Evolutionary conservation across 257 asterid species (phyloP).

Genomic region (Solanum microdontum): DNA sequence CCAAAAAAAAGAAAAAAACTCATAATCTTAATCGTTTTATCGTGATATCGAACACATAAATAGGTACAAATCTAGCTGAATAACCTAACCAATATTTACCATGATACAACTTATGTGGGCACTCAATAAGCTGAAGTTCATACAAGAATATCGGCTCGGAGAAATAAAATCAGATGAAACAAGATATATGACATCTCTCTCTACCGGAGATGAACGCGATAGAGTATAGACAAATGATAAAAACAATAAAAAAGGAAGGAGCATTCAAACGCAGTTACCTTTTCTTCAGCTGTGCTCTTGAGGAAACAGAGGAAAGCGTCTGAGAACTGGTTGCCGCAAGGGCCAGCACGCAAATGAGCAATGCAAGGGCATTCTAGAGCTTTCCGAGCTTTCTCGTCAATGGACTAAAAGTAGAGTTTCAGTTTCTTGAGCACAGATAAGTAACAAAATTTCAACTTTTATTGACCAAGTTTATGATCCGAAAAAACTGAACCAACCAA

Average conservation of each 20-base stretch:
- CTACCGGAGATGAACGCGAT: background rate
- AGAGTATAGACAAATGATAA: background rate
- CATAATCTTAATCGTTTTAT: background rate
- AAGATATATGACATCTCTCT: background rate
- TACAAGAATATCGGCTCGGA: background rate
- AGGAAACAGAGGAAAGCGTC: slow-evolving; percentile 82
- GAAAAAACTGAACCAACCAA: slow-evolving; percentile 15
- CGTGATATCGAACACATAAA: background rate
- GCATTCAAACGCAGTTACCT: slow-evolving; percentile 11
- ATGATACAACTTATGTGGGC: background rate
- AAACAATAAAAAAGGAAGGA: background rate
- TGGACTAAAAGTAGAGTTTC: slow-evolving; percentile 18
- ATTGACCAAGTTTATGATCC: background rate
- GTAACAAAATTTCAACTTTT: background rate
- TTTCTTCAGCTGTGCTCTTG: slow-evolving; percentile 80
- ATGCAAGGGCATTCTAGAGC: slow-evolving; percentile 81
- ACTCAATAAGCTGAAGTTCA: background rate
- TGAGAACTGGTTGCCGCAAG: slow-evolving; percentile 76
- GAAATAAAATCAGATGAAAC: background rate
- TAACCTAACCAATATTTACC: background rate
- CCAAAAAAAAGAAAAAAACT: background rate
- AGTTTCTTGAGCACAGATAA: background rate
- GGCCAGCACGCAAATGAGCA: slow-evolving; percentile 58
- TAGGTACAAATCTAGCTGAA: background rate
- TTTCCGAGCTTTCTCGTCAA: slow-evolving; percentile 61